Percentiles rank a stretch among this genome's conserved stretches.
phyloP scores from a whole-genome alignment of 2,329 filamentous ascomycete genomes.

The Phialophora tarda region DNA sequence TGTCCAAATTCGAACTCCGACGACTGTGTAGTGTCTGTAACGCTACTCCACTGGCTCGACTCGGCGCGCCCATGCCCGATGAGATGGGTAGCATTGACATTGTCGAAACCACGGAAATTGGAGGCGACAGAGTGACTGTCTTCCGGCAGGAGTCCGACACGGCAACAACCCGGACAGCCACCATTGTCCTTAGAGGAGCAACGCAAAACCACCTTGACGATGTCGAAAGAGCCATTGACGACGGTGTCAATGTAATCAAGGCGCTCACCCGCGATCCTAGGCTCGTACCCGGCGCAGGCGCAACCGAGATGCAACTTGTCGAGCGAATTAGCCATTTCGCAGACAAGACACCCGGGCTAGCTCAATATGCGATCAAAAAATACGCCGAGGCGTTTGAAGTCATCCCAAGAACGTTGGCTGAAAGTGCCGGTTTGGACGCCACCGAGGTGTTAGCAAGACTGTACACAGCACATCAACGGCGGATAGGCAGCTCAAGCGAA shows the following conservation, averaged over 20 bases:
- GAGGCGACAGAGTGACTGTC: slow-evolving; percentile 95
- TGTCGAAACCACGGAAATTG: slow-evolving; percentile 96
- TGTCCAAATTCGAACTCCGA: slow-evolving; percentile 97
- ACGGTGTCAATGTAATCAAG: slow-evolving; percentile 98
- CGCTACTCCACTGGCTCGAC: slow-evolving; percentile 90
- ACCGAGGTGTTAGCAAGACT: slow-evolving; percentile 93
- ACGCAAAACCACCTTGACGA: slow-evolving; percentile 99
- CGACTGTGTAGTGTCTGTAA: slow-evolving; percentile 94
- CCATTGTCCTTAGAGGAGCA: slow-evolving; percentile 89
- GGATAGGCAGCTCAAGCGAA: slow-evolving; percentile 27
- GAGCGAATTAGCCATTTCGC: slow-evolving; percentile 89
- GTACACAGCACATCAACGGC: slow-evolving; percentile 84
- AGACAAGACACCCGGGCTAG: slow-evolving; percentile 88
- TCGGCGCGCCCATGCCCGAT: slow-evolving; percentile 99
- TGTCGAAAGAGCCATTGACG: slow-evolving; percentile 93
- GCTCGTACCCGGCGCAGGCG: slow-evolving; percentile 90
- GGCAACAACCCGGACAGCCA: slow-evolving; percentile 89
- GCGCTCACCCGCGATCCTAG: slow-evolving; percentile 93
- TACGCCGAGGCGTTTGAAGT: slow-evolving; percentile 98
- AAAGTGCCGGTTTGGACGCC: slow-evolving; percentile 92
- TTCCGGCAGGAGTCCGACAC: slow-evolving; percentile 86
- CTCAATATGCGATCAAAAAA: slow-evolving; percentile 97
- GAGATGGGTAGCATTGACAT: slow-evolving; percentile 96
- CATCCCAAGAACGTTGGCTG: slow-evolving; percentile 88
- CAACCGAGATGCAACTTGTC: slow-evolving; percentile 90